These are phyloP conservation scores for Boletus insuetus DNA, from an alignment of 768 basidiomycete genomes.

Conservation along the genomic window DNA sequence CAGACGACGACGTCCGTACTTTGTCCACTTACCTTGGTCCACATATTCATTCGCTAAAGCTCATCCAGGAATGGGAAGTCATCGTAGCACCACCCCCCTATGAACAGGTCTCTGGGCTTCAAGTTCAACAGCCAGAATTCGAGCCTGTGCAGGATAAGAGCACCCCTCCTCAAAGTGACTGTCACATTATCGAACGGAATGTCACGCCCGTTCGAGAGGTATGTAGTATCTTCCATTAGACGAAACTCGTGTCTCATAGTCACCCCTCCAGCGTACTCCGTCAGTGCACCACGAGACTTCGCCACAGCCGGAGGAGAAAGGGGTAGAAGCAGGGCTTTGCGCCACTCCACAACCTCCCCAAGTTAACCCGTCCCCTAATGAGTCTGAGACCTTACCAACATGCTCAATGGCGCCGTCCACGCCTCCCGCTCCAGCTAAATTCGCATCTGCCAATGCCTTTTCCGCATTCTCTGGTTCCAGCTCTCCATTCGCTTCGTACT, in stretches of 20 bases:
- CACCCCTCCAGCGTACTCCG: conserved; percentile 11
- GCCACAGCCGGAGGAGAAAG: conserved; percentile 11
- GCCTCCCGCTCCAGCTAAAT: conserved; percentile 4
- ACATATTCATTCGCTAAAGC: conserved; percentile 13
- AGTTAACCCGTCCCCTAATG: conserved; percentile 1
- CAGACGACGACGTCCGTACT: conserved; percentile 29
- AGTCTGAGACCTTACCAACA: conserved; percentile 8
- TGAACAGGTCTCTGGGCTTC: conserved; percentile 16
- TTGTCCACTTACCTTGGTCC: background rate
- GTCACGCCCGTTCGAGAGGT: conserved; percentile 16
- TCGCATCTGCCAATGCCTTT: conserved; percentile 30
- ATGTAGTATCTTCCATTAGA: background rate
- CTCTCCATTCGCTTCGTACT: conserved; percentile 35
- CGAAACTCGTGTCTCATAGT: conserved; percentile 8
- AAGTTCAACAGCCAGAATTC: no score
- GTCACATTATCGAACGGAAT: background rate
- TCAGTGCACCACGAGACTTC: background rate
- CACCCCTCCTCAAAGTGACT: background rate
- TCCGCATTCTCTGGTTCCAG: conserved; percentile 37
- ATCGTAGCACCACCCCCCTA: conserved; percentile 31
- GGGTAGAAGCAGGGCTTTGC: conserved; percentile 3
- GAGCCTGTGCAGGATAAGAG: conserved; percentile 11
- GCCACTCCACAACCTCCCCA: conserved; percentile 11
- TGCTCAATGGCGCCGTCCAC: conserved; percentile 15
- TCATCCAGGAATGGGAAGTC: conserved; percentile 32